These are phyloP conservation scores for Trichoderma polysporum DNA, from an alignment of 2,329 filamentous ascomycete species.

Conservation along the genomic window DNA sequence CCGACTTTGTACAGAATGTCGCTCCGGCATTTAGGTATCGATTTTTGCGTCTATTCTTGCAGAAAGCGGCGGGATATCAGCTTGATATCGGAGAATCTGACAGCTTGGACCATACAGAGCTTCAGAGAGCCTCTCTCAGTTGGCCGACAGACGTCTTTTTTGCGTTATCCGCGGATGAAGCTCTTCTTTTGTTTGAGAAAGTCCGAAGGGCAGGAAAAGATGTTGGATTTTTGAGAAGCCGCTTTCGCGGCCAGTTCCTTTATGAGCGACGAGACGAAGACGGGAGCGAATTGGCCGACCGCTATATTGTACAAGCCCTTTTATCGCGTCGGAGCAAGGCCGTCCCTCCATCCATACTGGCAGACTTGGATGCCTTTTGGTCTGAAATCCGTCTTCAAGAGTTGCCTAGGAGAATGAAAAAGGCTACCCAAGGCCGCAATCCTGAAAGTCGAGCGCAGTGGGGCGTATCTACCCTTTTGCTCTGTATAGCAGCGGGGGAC, in stretches of 20 bases:
- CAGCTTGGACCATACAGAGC: background rate
- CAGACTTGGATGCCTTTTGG: background rate
- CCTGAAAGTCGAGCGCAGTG: conserved; percentile 28
- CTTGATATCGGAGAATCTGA: conserved; percentile 27
- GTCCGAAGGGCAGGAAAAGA: background rate
- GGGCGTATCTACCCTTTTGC: conserved; percentile 29
- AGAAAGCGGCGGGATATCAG: conserved; percentile 21
- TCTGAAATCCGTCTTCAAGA: conserved; percentile 21
- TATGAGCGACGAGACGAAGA: background rate
- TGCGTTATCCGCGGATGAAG: background rate
- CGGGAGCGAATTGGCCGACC: background rate
- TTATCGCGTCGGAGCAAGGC: background rate
- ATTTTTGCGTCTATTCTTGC: conserved; percentile 27
- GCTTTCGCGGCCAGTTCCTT: background rate
- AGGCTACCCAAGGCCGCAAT: conserved; percentile 28
- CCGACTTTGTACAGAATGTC: background rate
- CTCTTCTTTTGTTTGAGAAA: background rate
- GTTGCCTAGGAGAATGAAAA: conserved; percentile 25
- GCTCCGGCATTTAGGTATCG: conserved; percentile 21
- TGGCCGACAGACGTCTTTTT: conserved; percentile 1
- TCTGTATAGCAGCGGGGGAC: conserved; percentile 30
- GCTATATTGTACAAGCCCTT: background rate
- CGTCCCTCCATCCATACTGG: background rate
- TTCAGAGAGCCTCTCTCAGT: background rate
- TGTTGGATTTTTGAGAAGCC: background rate